Conservation (phyloP, 805 yeast genomes). For the Myxozyma sirexii region DNA sequence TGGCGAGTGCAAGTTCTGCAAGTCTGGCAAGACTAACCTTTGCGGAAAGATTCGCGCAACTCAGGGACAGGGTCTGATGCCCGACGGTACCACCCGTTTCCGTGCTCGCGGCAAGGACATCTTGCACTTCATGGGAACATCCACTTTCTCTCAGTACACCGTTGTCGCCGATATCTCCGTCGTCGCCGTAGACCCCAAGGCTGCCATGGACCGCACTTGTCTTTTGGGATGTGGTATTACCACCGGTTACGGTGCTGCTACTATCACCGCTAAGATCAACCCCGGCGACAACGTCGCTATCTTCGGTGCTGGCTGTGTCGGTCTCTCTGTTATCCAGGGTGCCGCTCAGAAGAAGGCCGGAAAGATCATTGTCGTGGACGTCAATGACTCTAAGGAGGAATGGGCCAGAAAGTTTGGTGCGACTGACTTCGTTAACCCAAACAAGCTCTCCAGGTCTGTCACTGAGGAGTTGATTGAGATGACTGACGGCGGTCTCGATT, state of each 20-base stretch:
- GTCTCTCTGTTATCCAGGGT: constrained; percentile 95
- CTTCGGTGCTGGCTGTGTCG: constrained; percentile 98
- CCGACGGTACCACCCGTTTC: constrained; percentile 95
- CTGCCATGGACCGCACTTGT: constrained; percentile 84
- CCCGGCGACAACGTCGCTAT: constrained; percentile 93
- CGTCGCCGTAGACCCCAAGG: constrained; percentile 84
- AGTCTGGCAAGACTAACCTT: constrained; percentile 91
- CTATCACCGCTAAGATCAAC: constrained; percentile 87
- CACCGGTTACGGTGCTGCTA: constrained; percentile 97
- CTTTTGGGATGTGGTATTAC: constrained; percentile 98
- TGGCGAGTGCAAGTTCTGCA: constrained; percentile 90
- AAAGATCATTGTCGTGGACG: constrained; percentile 77
- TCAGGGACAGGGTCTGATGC: constrained; percentile 98
- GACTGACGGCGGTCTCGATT: constrained; percentile 98
- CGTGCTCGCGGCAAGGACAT: constrained; percentile 76
- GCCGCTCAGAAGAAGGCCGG: constrained; percentile 81
- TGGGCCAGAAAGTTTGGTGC: constrained; percentile 94
- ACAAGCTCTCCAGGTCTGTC: constrained; percentile 66
- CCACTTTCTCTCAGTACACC: constrained; percentile 95
- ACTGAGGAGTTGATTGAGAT: constrained; percentile 81
- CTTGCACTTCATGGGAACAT: constrained; percentile 96
- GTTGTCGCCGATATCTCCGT: constrained; percentile 97
- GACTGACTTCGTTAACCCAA: constrained; percentile 90
- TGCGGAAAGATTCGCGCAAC: constrained; percentile 96
- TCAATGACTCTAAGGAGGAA: constrained; percentile 77